A percentile compares a stretch with the other conserved stretches of the same genome.
Conservation (phyloP, 2,329 filamentous ascomycete species). For the Pseudogymnoascus sp. region DNA sequence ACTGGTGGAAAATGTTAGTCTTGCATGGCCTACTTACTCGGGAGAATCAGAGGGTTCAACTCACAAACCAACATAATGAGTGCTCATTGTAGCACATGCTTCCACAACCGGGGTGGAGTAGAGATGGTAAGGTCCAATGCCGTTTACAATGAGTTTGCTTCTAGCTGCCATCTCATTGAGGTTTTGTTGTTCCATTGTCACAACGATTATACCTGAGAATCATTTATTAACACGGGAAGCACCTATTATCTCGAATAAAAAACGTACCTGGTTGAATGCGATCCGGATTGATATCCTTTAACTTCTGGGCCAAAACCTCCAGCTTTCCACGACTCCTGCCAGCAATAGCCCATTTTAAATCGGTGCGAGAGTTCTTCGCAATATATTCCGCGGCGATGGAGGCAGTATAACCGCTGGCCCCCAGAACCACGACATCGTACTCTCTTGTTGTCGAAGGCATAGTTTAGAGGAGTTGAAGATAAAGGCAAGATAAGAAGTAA, state of each 20-base stretch:
- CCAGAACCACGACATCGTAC: constrained; percentile 57
- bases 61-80: constrained; percentile 59
- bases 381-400: constrained; percentile 55
- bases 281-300: constrained; percentile 46
- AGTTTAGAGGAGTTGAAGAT: no score
- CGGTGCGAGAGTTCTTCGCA: constrained; percentile 47
- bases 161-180: constrained; percentile 12
- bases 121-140: constrained; percentile 55
- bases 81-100: constrained; percentile 56
- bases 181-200: constrained; percentile 10
- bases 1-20: neutral
- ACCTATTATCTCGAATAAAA: neutral
- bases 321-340: constrained; percentile 44
- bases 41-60: neutral
- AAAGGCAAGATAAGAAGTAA: neutral
- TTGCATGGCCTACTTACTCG: no score
- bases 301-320: constrained; percentile 43
- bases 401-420: constrained; percentile 61
- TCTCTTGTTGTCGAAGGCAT: constrained; percentile 21
- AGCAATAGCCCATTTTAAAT: constrained; percentile 59
- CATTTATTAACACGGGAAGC: neutral
- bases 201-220: constrained; percentile 4
- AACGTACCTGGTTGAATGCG: constrained; percentile 45
- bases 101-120: constrained; percentile 59
- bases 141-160: constrained; percentile 52